phyloP scores from a whole-genome alignment of 192 early-diverging fungal species.

The Umbelopsis isabellina region DNA sequence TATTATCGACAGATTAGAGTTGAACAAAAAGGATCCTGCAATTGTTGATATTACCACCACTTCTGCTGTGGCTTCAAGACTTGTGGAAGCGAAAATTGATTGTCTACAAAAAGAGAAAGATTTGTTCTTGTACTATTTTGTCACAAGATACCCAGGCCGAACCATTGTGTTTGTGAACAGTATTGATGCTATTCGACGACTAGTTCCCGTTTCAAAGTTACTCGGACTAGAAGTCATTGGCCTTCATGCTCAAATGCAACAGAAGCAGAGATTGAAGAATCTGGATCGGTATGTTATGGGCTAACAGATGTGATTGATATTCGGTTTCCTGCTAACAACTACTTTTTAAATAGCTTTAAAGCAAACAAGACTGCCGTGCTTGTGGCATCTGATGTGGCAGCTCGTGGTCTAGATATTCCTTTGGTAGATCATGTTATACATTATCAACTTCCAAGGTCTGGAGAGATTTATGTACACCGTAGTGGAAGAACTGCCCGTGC shows the following conservation, averaged over 20 bases:
- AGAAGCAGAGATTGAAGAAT: constrained; percentile 91
- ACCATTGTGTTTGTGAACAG: constrained; percentile 96
- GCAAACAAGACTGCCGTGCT: constrained; percentile 73
- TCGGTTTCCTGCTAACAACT: neutral
- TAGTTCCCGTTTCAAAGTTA: constrained; percentile 82
- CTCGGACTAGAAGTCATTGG: constrained; percentile 75
- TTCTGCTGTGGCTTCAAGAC: constrained; percentile 65
- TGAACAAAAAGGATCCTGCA: constrained; percentile 72
- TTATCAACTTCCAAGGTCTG: constrained; percentile 90
- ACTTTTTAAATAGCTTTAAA: constrained; percentile 59
- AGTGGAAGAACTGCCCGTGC: constrained; percentile 94
- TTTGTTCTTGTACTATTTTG: constrained; percentile 85
- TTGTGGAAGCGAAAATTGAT: constrained; percentile 86
- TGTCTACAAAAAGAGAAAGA: constrained; percentile 86
- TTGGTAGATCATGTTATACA: constrained; percentile 93
- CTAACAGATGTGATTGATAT: neutral
- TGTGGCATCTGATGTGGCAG: constrained; percentile 95
- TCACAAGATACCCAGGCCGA: constrained; percentile 82
- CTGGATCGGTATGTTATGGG: constrained; percentile 64
- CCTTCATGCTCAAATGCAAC: constrained; percentile 96
- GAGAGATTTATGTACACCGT: constrained; percentile 96
- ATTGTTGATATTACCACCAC: constrained; percentile 76
- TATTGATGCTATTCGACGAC: constrained; percentile 89
- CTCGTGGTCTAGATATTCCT: constrained; percentile 94
- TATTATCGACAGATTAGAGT: constrained; percentile 74